A percentile compares a stretch with the other conserved stretches of the same genome.
Conservation (phyloP, 1,284 basidiomycete species). For the Rhizoctonia solani region DNA sequence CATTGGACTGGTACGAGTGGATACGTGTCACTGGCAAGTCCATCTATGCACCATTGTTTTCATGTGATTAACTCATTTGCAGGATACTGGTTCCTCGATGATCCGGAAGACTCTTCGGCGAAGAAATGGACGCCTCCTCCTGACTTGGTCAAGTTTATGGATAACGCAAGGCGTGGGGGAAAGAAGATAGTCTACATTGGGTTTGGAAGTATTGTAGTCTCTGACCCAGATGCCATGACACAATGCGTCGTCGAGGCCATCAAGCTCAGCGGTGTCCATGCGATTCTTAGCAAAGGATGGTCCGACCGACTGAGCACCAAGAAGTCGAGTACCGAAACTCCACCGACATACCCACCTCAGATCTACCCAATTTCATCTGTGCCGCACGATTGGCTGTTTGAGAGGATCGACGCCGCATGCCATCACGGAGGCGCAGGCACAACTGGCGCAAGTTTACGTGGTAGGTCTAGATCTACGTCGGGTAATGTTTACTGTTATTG, state of each 20-base stretch:
- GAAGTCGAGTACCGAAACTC: constrained; percentile 50
- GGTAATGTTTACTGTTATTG: constrained; percentile 35
- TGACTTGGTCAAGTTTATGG: constrained; percentile 81
- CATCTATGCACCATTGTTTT: constrained; percentile 38
- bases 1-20: constrained; percentile 98
- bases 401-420: constrained; percentile 90
- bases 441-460: constrained; percentile 88
- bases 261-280: constrained; percentile 79
- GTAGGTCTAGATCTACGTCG: constrained; percentile 51
- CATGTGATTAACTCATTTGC: neutral
- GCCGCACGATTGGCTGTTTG: constrained; percentile 97
- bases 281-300: constrained; percentile 97
- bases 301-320: constrained; percentile 84
- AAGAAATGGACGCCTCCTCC: constrained; percentile 87
- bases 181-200: constrained; percentile 98
- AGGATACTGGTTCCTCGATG: constrained; percentile 96
- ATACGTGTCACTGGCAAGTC: constrained; percentile 84
- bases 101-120: constrained; percentile 76
- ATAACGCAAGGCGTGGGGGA: constrained; percentile 66
- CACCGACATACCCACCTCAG: constrained; percentile 70
- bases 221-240: constrained; percentile 91
- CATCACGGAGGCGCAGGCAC: constrained; percentile 98
- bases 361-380: constrained; percentile 86
- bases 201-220: constrained; percentile 97
- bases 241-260: constrained; percentile 89